phyloP scores from a whole-genome alignment of 306 rosid species.

The Sphenostylis stenocarpa region DNA sequence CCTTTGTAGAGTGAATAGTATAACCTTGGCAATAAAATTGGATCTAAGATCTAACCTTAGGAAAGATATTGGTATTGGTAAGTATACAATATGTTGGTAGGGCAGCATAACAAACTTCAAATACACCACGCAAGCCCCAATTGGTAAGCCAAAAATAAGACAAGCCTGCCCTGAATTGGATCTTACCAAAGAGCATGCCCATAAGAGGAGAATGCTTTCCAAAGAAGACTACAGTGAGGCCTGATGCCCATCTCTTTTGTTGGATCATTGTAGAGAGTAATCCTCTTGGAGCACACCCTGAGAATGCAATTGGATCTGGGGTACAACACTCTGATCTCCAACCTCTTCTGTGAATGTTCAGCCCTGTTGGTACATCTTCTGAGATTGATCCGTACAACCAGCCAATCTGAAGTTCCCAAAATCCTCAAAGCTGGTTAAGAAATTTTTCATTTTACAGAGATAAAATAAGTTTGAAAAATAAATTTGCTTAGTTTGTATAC shows the following conservation, averaged over 20 bases:
- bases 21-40: not conserved
- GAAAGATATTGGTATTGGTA: slow-evolving; percentile 60
- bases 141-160: slow-evolving; percentile 42
- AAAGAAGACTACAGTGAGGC: slow-evolving; percentile 56
- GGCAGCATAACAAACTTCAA: slow-evolving; percentile 49
- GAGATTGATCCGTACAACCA: slow-evolving; percentile 57
- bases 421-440: not conserved
- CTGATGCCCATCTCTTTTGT: slow-evolving; percentile 69
- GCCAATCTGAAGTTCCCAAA: slow-evolving; percentile 5
- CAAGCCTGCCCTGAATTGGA: slow-evolving; percentile 52
- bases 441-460: not conserved
- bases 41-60: slow-evolving; percentile 46
- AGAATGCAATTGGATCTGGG: slow-evolving; percentile 54
- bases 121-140: slow-evolving; percentile 44
- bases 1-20: not conserved
- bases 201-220: slow-evolving; percentile 55
- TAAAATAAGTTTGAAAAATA: too few relatives aligned
- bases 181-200: slow-evolving; percentile 45
- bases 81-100: slow-evolving; percentile 62
- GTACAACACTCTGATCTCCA: slow-evolving; percentile 56
- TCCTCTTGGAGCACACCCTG: slow-evolving; percentile 59
- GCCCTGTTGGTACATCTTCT: slow-evolving; percentile 66
- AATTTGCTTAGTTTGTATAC: slow-evolving; percentile 12
- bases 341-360: slow-evolving; percentile 54
- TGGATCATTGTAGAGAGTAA: slow-evolving; percentile 57